Conservation (phyloP, 768 basidiomycete species). For the Phlebiopsis gigantea region DNA sequence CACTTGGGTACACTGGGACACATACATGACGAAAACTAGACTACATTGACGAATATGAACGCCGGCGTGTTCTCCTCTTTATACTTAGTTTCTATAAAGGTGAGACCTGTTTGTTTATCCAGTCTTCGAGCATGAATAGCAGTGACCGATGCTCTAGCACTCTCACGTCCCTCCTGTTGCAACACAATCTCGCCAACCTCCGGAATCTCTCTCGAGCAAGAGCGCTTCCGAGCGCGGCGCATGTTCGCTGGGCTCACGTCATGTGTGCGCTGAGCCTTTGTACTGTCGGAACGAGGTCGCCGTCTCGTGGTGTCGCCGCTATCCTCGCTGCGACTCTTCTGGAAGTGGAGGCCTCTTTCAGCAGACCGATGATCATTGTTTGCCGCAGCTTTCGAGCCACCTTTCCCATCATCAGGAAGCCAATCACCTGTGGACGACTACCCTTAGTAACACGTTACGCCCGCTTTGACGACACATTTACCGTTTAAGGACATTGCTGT, state of each 20-base stretch:
- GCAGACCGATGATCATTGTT: conserved; percentile 1
- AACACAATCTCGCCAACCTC: neutral
- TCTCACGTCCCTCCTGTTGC: neutral
- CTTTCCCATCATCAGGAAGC: conserved; percentile 4
- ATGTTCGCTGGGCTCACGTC: neutral
- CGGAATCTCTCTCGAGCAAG: too few species aligned
- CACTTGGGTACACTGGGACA: neutral
- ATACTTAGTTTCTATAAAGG: conserved; percentile 3
- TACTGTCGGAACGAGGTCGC: neutral
- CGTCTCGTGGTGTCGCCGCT: neutral
- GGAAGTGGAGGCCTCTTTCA: neutral
- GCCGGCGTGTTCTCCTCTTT: neutral
- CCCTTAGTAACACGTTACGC: neutral
- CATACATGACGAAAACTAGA: neutral
- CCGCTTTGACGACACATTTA: conserved; percentile 1
- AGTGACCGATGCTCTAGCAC: neutral
- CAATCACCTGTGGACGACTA: neutral
- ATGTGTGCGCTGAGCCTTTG: neutral
- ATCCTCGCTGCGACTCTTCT: neutral
- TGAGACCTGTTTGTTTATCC: conserved; percentile 1
- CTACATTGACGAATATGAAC: conserved; percentile 1
- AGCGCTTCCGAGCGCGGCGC: neutral
- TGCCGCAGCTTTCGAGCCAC: neutral
- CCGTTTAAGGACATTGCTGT: neutral
- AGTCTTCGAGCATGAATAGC: conserved; percentile 1